Conservation (phyloP, 1,284 basidiomycete genomes). For the Acaromyces ingoldii region DNA sequence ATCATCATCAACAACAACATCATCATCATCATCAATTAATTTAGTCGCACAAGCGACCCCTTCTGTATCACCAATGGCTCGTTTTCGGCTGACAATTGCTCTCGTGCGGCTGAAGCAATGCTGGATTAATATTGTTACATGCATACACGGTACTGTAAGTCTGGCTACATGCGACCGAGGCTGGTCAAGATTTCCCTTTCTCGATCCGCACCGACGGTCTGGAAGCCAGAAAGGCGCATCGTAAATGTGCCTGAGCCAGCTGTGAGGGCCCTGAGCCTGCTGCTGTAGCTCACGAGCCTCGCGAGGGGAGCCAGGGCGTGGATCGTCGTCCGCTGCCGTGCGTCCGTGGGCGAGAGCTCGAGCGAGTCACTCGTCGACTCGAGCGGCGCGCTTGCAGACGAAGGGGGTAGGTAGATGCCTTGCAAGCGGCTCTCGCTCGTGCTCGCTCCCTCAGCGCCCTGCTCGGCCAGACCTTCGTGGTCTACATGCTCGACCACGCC, state of each 20-base stretch:
- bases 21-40: too few relatives aligned
- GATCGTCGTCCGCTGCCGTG: constrained; percentile 34
- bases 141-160: too few relatives aligned
- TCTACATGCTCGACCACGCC: constrained; percentile 37
- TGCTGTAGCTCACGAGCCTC: constrained; percentile 73
- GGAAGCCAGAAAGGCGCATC: constrained; percentile 71
- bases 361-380: constrained; percentile 22
- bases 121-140: too few relatives aligned
- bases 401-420: constrained; percentile 68
- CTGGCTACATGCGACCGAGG: constrained; percentile 26
- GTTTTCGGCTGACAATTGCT: too few relatives aligned
- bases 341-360: constrained; percentile 62
- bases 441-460: constrained; percentile 56
- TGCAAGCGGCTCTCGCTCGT: constrained; percentile 57
- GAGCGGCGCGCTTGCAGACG: constrained; percentile 44
- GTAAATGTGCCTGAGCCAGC: constrained; percentile 77
- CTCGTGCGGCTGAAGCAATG: too few relatives aligned
- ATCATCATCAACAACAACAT: too few relatives aligned
- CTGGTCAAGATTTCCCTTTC: constrained; percentile 35
- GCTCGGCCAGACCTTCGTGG: constrained; percentile 22
- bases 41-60: too few relatives aligned
- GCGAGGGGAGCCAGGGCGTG: constrained; percentile 66
- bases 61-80: too few relatives aligned
- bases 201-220: constrained; percentile 48
- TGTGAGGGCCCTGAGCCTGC: constrained; percentile 69